Percentiles rank a stretch among this genome's conserved stretches.
These are phyloP conservation scores for Psidium guajava DNA, from an alignment of 345 rosid genomes.

Conservation along the genomic window DNA sequence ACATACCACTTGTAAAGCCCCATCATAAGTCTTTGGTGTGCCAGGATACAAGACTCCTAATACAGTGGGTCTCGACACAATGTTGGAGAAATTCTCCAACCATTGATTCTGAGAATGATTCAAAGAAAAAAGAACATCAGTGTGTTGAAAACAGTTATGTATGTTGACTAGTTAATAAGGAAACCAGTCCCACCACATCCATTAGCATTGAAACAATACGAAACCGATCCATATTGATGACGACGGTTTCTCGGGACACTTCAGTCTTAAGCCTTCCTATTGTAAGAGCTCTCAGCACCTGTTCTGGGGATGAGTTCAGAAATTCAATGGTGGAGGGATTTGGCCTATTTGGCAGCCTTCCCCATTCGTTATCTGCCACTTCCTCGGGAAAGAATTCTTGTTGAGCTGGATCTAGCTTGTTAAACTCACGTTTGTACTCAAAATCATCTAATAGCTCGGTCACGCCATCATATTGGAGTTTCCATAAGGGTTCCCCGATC, in stretches of 20 bases:
- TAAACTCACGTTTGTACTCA: neutral
- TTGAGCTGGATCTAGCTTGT: neutral
- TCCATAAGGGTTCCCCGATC: neutral
- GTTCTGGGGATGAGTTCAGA: neutral
- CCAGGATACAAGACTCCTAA: slow-evolving; percentile 22
- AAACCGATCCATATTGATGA: neutral
- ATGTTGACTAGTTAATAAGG: neutral
- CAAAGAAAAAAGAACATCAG: neutral
- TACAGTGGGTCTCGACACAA: slow-evolving; percentile 25
- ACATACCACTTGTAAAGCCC: slow-evolving; percentile 38
- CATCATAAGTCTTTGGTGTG: slow-evolving; percentile 13
- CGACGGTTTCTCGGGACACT: neutral
- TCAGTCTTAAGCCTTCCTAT: neutral
- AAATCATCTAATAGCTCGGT: neutral
- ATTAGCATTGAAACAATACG: neutral
- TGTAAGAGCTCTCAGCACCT: neutral
- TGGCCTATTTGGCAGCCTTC: neutral
- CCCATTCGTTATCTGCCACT: neutral
- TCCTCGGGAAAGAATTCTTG: neutral
- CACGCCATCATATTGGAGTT: neutral
- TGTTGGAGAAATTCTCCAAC: slow-evolving; percentile 18
- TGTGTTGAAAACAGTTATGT: neutral
- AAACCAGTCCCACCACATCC: neutral
- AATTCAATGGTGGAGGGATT: neutral
- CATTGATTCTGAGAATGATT: slow-evolving; percentile 24